These are phyloP conservation scores for Ambrosia hybrid DNA, from an alignment of 140 eudicot genomes.

Conservation along the genomic window DNA sequence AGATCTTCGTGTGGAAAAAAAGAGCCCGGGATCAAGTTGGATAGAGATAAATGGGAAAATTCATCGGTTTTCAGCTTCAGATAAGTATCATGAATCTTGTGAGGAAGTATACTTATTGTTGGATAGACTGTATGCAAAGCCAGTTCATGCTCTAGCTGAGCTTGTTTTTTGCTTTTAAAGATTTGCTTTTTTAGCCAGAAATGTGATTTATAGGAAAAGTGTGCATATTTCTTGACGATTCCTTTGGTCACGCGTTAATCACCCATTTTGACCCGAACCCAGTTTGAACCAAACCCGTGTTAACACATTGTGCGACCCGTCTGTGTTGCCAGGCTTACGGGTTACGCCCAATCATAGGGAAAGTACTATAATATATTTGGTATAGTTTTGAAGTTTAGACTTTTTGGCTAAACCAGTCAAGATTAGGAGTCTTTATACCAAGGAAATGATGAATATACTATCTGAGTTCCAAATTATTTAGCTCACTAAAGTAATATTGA, in stretches of 20 bases:
- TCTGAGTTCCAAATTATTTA: neutral
- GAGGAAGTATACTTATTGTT: constrained; percentile 45
- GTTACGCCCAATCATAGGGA: neutral
- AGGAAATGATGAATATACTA: no score
- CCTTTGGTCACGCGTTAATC: neutral
- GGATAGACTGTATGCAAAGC: constrained; percentile 43
- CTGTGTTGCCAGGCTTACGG: neutral
- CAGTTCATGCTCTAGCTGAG: constrained; percentile 25
- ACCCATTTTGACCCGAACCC: neutral
- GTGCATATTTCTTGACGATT: neutral
- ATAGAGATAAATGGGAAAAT: constrained; percentile 56
- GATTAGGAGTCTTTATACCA: no score
- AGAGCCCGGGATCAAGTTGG: constrained; percentile 77
- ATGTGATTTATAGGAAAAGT: neutral
- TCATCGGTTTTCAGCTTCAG: constrained; percentile 73
- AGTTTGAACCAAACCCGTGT: neutral
- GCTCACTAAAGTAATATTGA: neutral
- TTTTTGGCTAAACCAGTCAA: no score
- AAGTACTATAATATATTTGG: no score
- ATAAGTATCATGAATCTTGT: constrained; percentile 56
- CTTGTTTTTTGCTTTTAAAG: constrained; percentile 26
- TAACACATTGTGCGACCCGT: neutral
- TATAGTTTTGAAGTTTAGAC: no score
- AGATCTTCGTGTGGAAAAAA: constrained; percentile 57
- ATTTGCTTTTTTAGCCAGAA: neutral